These are phyloP conservation scores for Allantophomopsis cytisporea DNA, from an alignment of 2,329 filamentous ascomycete genomes.

Conservation along the genomic window DNA sequence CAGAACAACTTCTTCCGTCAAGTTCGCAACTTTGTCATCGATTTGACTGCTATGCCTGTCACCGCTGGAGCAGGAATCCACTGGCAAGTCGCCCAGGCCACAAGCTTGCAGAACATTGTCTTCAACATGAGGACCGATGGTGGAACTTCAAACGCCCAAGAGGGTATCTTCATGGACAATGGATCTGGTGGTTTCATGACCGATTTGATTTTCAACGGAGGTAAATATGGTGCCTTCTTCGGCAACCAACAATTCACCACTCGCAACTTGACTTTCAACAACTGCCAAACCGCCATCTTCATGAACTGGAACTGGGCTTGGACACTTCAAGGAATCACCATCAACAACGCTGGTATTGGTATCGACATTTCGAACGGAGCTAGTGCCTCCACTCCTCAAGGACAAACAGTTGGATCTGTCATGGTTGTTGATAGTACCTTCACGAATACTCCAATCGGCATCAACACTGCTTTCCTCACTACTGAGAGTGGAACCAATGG, in stretches of 20 bases:
- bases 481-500: conserved; percentile 56
- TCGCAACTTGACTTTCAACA: conserved; percentile 70
- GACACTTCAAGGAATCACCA: conserved; percentile 62
- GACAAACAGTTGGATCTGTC: conserved; percentile 73
- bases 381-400: conserved; percentile 18
- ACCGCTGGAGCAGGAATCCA: conserved; percentile 57
- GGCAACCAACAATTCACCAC: conserved; percentile 83
- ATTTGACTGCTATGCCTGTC: conserved; percentile 52
- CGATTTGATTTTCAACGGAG: conserved; percentile 74
- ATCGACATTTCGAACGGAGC: conserved; percentile 64
- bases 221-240: conserved; percentile 63
- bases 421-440: conserved; percentile 72
- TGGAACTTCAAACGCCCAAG: conserved; percentile 50
- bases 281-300: conserved; percentile 70
- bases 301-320: conserved; percentile 92
- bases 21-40: conserved; percentile 70
- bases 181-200: conserved; percentile 75
- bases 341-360: conserved; percentile 63
- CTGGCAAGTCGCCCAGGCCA: conserved; percentile 79
- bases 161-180: conserved; percentile 76
- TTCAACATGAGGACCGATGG: conserved; percentile 65
- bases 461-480: conserved; percentile 61
- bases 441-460: conserved; percentile 59
- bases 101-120: conserved; percentile 66
- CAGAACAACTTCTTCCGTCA: conserved; percentile 77